Percentiles rank a stretch among this genome's conserved stretches.
Evolutionary conservation across 192 early-diverging fungal species (phyloP).

Genomic region (Podochytrium sp.): DNA sequence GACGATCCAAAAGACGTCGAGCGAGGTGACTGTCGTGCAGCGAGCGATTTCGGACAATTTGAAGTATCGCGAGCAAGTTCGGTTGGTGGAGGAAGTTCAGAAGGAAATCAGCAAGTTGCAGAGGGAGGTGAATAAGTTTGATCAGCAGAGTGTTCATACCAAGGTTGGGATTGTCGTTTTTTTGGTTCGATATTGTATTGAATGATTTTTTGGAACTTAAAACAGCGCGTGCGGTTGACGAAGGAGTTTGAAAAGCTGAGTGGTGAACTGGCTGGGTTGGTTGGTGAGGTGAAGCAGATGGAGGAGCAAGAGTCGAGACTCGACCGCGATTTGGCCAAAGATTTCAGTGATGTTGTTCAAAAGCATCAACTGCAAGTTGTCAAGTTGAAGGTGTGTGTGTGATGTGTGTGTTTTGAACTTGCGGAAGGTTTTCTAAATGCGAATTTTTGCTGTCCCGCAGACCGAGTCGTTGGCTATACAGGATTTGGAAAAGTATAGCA

Average conservation of each 20-base stretch:
- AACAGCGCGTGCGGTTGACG: conserved; percentile 38
- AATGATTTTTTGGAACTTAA: not conserved
- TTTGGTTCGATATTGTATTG: not conserved
- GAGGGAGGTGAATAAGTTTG: conserved; percentile 34
- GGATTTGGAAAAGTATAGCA: conserved; percentile 85
- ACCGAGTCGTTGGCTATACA: conserved; percentile 76
- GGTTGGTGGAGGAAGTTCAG: conserved; percentile 32
- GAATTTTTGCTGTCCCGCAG: conserved; percentile 29
- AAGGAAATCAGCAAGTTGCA: conserved; percentile 45
- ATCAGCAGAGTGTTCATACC: not conserved
- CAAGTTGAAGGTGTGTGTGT: conserved; percentile 58
- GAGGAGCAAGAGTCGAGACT: conserved; percentile 69
- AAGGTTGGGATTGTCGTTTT: conserved; percentile 10
- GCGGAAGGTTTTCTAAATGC: not conserved
- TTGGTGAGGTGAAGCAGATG: conserved; percentile 83
- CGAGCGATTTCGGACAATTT: conserved; percentile 52
- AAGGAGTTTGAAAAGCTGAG: conserved; percentile 41
- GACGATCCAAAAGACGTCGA: conserved; percentile 28
- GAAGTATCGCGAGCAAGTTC: conserved; percentile 51
- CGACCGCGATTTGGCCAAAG: conserved; percentile 63
- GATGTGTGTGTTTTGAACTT: not conserved
- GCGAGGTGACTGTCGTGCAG: conserved; percentile 33
- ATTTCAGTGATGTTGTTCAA: conserved; percentile 80
- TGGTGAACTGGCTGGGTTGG: conserved; percentile 56
- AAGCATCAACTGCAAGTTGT: conserved; percentile 72